Conservation (phyloP, 2,329 filamentous ascomycete species). For the Venturia oleaginea region DNA sequence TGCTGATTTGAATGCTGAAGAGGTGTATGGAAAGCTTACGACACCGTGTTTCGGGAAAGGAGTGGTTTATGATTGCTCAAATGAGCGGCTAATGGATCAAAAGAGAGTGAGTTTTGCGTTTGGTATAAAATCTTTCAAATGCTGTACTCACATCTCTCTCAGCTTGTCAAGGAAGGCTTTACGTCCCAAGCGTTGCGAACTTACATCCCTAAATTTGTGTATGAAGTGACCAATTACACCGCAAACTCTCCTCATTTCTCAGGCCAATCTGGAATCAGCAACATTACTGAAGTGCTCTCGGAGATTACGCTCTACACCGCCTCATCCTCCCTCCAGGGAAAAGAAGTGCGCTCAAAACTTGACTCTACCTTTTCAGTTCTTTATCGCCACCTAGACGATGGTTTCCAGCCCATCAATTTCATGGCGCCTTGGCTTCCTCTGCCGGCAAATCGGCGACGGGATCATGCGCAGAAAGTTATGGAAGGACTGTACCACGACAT, state of each 20-base stretch:
- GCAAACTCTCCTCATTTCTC: conserved; percentile 54
- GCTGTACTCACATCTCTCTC: conserved; percentile 29
- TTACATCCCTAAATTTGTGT: conserved; percentile 65
- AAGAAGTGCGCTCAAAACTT: conserved; percentile 65
- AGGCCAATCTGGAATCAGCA: conserved; percentile 51
- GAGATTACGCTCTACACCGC: conserved; percentile 80
- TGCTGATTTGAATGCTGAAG: conserved; percentile 45
- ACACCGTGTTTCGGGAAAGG: conserved; percentile 21
- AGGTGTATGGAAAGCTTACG: conserved; percentile 41
- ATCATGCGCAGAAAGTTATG: conserved; percentile 66
- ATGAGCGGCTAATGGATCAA: conserved; percentile 23
- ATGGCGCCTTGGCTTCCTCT: conserved; percentile 72
- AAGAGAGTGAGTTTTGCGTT: conserved; percentile 18
- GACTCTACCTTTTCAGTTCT: conserved; percentile 65
- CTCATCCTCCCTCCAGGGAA: conserved; percentile 70
- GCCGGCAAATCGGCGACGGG: conserved; percentile 67
- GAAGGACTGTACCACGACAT: conserved; percentile 69
- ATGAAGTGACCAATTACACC: conserved; percentile 62
- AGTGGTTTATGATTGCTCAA: conserved; percentile 23
- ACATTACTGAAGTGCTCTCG: conserved; percentile 63
- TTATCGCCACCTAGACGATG: conserved; percentile 77
- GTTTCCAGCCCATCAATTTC: conserved; percentile 75
- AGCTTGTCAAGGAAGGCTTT: conserved; percentile 52
- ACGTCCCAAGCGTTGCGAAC: conserved; percentile 58
- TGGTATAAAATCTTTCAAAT: neutral